Evolutionary conservation across 176 grass and related monocot species (phyloP).

Genomic region (Paspalum vaginatum): DNA sequence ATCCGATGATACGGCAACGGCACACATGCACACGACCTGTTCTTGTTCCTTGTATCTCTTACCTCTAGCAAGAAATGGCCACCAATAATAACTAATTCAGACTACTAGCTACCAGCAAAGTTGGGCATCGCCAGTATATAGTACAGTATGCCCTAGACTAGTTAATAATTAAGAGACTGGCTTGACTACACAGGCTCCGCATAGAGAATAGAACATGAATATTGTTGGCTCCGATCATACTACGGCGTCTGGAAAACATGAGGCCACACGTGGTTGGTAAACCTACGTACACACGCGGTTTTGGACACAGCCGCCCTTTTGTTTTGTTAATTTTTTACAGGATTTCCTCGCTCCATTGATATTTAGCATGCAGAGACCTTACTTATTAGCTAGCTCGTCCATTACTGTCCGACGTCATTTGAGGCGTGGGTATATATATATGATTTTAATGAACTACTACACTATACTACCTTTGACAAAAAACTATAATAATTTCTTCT

Average conservation of each 20-base stretch:
- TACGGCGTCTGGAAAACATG: slow-evolving; percentile 18
- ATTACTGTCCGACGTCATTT: too few relatives aligned
- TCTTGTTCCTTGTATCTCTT: not conserved
- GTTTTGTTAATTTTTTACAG: not conserved
- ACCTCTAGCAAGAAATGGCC: not conserved
- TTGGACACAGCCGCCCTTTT: not conserved
- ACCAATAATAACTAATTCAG: not conserved
- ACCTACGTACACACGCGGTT: not conserved
- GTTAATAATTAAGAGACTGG: not conserved
- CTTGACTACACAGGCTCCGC: not conserved
- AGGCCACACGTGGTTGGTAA: slow-evolving; percentile 2
- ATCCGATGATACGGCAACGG: not conserved
- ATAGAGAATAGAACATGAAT: not conserved
- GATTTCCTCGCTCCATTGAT: not conserved
- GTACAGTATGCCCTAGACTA: not conserved
- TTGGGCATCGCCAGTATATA: not conserved
- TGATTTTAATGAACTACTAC: too few relatives aligned
- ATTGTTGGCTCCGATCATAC: not conserved
- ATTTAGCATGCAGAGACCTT: not conserved
- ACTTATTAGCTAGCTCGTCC: too few relatives aligned
- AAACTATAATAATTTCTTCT: too few relatives aligned
- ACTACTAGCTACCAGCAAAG: not conserved
- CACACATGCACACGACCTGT: not conserved
- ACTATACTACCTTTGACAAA: too few relatives aligned
- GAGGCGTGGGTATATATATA: too few relatives aligned